phyloP scores from a whole-genome alignment of 75 land plant genomes.

The Picea sitchensis region DNA sequence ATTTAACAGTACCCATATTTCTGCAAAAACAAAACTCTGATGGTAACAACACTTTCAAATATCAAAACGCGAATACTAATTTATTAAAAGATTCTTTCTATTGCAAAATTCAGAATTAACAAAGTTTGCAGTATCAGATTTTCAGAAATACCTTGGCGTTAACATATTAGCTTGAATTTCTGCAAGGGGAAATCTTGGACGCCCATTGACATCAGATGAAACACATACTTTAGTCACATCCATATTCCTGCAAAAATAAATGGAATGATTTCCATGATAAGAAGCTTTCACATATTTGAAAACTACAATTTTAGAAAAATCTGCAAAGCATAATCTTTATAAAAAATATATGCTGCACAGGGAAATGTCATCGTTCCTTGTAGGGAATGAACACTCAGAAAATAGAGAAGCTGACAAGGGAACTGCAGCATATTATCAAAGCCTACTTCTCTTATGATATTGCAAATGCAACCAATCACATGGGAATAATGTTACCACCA shows the following conservation, averaged over 20 bases:
- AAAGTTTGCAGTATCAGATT: slow-evolving; percentile 1
- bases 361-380: neutral
- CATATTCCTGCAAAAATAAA: neutral
- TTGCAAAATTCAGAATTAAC: neutral
- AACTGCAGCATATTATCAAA: neutral
- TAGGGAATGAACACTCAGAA: neutral
- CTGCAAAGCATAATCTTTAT: neutral
- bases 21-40: neutral
- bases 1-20: neutral
- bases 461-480: neutral
- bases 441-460: neutral
- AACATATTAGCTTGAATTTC: slow-evolving; percentile 4
- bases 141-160: neutral
- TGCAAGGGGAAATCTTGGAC: slow-evolving; percentile 12
- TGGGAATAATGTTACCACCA: neutral
- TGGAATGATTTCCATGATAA: neutral
- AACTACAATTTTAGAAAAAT: neutral
- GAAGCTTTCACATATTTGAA: neutral
- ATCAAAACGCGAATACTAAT: too few species aligned
- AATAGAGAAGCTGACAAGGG: neutral
- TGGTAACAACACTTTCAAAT: too few species aligned
- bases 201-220: neutral
- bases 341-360: neutral
- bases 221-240: neutral
- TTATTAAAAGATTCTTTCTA: too few species aligned